Evolutionary conservation across 2,329 filamentous ascomycete species (phyloP).

Genomic region (Xylariales sp.): DNA sequence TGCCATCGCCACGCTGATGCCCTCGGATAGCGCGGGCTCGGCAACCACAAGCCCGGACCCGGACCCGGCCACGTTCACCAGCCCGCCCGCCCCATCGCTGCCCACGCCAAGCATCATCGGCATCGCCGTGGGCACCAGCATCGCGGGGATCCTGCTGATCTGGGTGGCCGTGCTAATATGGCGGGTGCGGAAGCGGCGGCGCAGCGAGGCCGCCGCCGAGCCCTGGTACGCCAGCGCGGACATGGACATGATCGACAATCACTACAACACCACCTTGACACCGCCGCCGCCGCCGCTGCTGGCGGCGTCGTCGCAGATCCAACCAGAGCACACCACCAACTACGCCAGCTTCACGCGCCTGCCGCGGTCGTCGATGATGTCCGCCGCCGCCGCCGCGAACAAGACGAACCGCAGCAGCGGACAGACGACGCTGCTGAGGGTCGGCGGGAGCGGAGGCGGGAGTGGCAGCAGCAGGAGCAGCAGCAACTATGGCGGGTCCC

Average conservation of each 20-base stretch:
- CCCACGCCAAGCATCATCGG: background rate
- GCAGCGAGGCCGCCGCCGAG: background rate
- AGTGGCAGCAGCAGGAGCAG: too few species aligned
- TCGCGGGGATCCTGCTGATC: background rate
- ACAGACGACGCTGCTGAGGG: background rate
- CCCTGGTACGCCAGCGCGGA: background rate
- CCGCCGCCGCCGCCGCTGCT: background rate
- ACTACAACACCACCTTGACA: too few species aligned
- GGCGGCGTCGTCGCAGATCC: background rate
- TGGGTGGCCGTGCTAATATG: background rate
- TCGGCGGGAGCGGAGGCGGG: too few species aligned
- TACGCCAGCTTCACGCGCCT: background rate
- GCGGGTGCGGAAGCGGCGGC: background rate
- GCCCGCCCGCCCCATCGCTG: background rate
- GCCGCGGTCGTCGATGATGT: background rate
- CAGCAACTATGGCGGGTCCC: too few species aligned
- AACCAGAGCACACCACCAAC: too few species aligned
- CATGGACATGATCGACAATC: background rate
- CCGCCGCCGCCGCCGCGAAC: too few species aligned
- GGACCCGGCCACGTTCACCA: background rate
- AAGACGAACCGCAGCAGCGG: background rate
- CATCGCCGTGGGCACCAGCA: background rate
- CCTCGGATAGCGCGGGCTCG: background rate
- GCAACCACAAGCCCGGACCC: background rate
- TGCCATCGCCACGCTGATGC: background rate